phyloP scores from a whole-genome alignment of 768 basidiomycete genomes.

The Chiua virens region DNA sequence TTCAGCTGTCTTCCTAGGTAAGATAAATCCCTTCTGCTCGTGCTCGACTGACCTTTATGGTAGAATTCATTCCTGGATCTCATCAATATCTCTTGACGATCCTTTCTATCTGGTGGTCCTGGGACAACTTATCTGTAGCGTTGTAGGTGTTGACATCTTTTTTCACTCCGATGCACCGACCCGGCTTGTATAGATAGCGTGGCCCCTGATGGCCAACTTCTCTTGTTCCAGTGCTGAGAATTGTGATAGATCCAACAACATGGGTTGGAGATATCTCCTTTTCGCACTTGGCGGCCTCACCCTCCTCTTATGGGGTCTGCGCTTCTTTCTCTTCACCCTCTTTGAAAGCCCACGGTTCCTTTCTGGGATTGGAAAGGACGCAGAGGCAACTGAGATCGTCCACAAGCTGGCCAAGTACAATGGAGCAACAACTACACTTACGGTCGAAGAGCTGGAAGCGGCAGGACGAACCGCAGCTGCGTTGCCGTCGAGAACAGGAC shows the following conservation, averaged over 20 bases:
- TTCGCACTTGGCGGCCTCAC: slow-evolving; percentile 53
- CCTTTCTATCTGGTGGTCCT: slow-evolving; percentile 61
- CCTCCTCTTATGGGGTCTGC: slow-evolving; percentile 51
- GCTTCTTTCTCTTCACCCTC: slow-evolving; percentile 53
- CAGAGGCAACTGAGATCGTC: slow-evolving; percentile 48
- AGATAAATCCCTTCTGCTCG: not conserved
- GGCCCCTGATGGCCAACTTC: slow-evolving; percentile 58
- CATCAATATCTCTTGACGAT: slow-evolving; percentile 61
- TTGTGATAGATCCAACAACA: slow-evolving; percentile 48
- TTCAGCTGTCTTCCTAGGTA: slow-evolving; percentile 52
- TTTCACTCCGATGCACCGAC: not conserved
- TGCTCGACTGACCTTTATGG: slow-evolving; percentile 3
- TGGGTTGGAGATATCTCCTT: slow-evolving; percentile 65
- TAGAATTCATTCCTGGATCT: slow-evolving; percentile 51
- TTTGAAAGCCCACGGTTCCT: slow-evolving; percentile 61
- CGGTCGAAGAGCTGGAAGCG: slow-evolving; percentile 43
- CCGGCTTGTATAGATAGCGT: slow-evolving; percentile 44
- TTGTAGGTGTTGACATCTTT: slow-evolving; percentile 32
- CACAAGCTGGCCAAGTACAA: slow-evolving; percentile 53
- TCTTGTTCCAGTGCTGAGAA: slow-evolving; percentile 41
- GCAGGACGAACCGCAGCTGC: slow-evolving; percentile 21
- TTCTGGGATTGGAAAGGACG: slow-evolving; percentile 52
- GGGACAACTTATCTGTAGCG: slow-evolving; percentile 50
- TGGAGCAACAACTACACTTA: slow-evolving; percentile 41
- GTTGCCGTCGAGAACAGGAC: slow-evolving; percentile 16